phyloP scores from a whole-genome alignment of 2,329 filamentous ascomycete genomes.

The Fonsecaea erecta region DNA sequence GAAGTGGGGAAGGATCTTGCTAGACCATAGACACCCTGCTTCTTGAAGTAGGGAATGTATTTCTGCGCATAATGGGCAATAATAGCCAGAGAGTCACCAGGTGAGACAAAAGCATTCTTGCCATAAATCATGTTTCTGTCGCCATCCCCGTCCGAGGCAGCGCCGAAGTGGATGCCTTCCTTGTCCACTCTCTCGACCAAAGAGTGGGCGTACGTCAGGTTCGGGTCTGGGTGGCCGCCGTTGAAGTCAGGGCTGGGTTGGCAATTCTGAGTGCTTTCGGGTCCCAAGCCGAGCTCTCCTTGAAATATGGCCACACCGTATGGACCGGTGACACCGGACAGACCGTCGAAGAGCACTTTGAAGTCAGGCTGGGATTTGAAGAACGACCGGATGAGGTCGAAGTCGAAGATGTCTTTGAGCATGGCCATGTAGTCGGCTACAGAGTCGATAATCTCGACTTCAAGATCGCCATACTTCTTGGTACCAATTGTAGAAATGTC shows the following conservation, averaged over 20 bases:
- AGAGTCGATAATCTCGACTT: conserved; percentile 95
- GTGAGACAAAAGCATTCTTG: conserved; percentile 92
- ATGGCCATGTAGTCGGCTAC: conserved; percentile 89
- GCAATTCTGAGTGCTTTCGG: conserved; percentile 85
- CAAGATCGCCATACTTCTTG: conserved; percentile 80
- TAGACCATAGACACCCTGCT: conserved; percentile 92
- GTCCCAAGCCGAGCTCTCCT: conserved; percentile 82
- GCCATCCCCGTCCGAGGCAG: conserved; percentile 93
- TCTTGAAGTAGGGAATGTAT: conserved; percentile 97
- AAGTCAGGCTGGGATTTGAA: conserved; percentile 85
- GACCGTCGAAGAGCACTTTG: conserved; percentile 94
- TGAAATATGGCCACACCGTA: conserved; percentile 96
- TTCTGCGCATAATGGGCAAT: conserved; percentile 90
- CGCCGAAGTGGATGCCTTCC: conserved; percentile 90
- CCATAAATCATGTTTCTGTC: conserved; percentile 99
- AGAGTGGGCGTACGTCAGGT: conserved; percentile 94
- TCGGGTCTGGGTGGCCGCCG: conserved; percentile 95
- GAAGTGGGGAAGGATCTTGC: conserved; percentile 98
- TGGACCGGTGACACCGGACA: conserved; percentile 91
- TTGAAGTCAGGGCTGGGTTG: conserved; percentile 91
- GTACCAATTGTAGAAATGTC: conserved; percentile 83
- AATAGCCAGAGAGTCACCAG: conserved; percentile 95
- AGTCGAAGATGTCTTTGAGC: conserved; percentile 99
- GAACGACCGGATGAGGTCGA: conserved; percentile 92
- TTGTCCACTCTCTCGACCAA: conserved; percentile 93